Conservation (phyloP, 768 basidiomycete genomes). For the Pholiota conissans region DNA sequence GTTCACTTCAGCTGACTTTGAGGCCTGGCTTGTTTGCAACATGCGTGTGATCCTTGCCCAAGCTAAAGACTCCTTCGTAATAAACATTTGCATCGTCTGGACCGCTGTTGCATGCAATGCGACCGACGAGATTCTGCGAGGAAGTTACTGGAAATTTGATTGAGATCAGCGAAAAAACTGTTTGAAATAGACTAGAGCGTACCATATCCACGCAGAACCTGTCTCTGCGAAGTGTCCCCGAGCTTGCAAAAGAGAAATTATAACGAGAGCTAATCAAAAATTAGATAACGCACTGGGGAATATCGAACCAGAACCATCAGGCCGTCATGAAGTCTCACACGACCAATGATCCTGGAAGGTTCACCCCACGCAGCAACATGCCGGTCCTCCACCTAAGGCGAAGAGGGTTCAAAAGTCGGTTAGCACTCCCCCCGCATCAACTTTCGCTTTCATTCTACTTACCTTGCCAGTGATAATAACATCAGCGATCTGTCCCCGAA, state of each 20-base stretch:
- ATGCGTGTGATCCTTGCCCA: conserved; percentile 38
- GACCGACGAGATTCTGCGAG: conserved; percentile 52
- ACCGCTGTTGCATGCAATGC: conserved; percentile 39
- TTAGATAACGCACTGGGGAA: conserved; percentile 7
- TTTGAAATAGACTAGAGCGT: neutral
- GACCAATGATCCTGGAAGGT: conserved; percentile 50
- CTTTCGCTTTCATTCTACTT: conserved; percentile 14
- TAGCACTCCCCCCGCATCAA: neutral
- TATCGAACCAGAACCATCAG: conserved; percentile 44
- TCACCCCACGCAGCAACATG: conserved; percentile 57
- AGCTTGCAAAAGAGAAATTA: conserved; percentile 2
- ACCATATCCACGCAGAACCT: conserved; percentile 52
- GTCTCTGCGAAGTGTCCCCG: neutral
- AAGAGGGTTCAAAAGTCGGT: neutral
- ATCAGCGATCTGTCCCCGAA: conserved; percentile 33
- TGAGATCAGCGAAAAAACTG: conserved; percentile 3
- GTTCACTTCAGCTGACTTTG: neutral
- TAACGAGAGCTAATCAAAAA: neutral
- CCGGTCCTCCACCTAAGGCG: conserved; percentile 42
- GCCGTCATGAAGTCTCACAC: conserved; percentile 60
- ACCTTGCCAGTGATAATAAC: conserved; percentile 57
- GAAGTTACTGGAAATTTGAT: conserved; percentile 38
- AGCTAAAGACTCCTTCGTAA: conserved; percentile 55
- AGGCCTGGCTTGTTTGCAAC: neutral
- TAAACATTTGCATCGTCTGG: conserved; percentile 23